Conservation (phyloP, 345 rosid species). For the Bretschneidera sinensis region DNA sequence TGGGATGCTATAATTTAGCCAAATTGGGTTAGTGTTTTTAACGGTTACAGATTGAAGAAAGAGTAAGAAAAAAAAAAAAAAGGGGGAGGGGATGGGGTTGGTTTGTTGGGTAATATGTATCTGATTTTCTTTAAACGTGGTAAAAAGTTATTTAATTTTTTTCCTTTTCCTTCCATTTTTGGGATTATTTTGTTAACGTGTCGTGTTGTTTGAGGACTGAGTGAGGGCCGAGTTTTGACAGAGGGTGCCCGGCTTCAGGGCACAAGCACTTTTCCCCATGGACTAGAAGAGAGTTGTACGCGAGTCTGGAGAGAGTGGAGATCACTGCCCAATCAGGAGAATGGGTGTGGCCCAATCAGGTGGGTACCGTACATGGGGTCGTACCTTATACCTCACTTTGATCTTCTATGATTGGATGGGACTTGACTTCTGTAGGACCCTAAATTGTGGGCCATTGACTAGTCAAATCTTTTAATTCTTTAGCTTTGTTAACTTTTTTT, state of each 20-base stretch:
- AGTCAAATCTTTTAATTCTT: too few relatives aligned
- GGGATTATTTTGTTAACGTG: too few relatives aligned
- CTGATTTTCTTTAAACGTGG: too few relatives aligned
- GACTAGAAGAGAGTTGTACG: slow-evolving; percentile 9
- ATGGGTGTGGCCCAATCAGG: slow-evolving; percentile 12
- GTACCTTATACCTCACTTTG: slow-evolving; percentile 22
- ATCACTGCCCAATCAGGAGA: slow-evolving; percentile 19
- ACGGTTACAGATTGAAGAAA: slow-evolving; percentile 5
- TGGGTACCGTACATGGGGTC: slow-evolving; percentile 26
- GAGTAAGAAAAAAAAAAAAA: background rate
- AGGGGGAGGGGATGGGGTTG: too few relatives aligned
- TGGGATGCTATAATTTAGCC: slow-evolving; percentile 8
- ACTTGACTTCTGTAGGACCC: background rate
- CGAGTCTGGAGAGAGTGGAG: background rate
- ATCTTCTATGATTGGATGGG: slow-evolving; percentile 6
- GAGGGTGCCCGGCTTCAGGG: too few relatives aligned
- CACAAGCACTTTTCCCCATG: slow-evolving; percentile 2
- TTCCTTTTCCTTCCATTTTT: too few relatives aligned
- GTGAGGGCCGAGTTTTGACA: too few relatives aligned
- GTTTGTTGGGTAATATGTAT: too few relatives aligned
- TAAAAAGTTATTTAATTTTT: too few relatives aligned
- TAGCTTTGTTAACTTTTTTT: too few relatives aligned
- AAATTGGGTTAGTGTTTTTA: slow-evolving; percentile 9
- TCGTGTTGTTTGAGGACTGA: too few relatives aligned
- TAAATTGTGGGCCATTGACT: too few relatives aligned